These are phyloP conservation scores for Cryphonectria carpinicola DNA, from an alignment of 2,329 filamentous ascomycete genomes.

Conservation along the genomic window DNA sequence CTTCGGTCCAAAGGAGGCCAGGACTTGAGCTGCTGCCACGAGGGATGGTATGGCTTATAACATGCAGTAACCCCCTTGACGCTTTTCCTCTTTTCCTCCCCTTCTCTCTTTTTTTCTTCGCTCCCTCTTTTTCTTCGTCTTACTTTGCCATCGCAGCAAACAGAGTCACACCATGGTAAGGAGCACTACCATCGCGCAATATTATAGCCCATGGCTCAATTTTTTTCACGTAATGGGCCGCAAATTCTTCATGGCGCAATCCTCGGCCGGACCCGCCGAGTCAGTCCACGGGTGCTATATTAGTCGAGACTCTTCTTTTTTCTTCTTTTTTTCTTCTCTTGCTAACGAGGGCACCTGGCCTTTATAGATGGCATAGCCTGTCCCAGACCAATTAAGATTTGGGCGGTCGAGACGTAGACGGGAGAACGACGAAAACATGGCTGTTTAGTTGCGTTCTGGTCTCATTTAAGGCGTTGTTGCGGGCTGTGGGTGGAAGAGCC, in stretches of 20 bases:
- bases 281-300: not conserved
- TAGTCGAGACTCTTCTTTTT: not conserved
- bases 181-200: not conserved
- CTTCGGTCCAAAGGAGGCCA: not conserved
- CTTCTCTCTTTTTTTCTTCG: not conserved
- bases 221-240: conserved; percentile 25
- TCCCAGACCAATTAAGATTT: not conserved
- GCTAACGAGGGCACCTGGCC: not conserved
- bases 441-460: not conserved
- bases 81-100: not conserved
- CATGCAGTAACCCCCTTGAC: not conserved
- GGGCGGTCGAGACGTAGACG: not conserved
- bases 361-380: not conserved
- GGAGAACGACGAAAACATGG: not conserved
- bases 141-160: not conserved
- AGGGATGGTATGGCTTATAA: not conserved
- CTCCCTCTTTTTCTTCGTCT: no score
- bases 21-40: no score
- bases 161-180: not conserved
- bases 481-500: not conserved
- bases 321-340: not conserved
- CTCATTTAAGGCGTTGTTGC: not conserved
- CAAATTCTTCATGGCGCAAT: conserved; percentile 29
- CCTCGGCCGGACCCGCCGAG: conserved; percentile 11
- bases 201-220: not conserved